A percentile compares a stretch with the other conserved stretches of the same genome.
These are phyloP conservation scores for Ustilago hordei DNA, from an alignment of 1,284 basidiomycete genomes.

Conservation along the genomic window DNA sequence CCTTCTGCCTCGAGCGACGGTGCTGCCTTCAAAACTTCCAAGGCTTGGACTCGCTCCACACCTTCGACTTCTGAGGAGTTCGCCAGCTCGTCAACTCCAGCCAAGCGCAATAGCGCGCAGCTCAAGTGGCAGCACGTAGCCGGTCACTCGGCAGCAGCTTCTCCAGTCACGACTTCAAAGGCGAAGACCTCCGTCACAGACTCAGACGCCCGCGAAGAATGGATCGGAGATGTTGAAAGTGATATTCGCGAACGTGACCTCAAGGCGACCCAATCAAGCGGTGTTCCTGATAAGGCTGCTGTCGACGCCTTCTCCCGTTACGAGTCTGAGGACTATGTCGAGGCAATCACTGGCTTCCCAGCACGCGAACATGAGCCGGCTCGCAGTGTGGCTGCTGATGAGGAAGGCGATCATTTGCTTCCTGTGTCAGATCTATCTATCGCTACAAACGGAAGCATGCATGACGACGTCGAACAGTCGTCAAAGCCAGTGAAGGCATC, in stretches of 20 bases:
- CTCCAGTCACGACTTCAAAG: background rate
- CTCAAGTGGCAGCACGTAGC: constrained; percentile 41
- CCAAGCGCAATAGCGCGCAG: constrained; percentile 18
- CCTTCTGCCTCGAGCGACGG: constrained; percentile 12
- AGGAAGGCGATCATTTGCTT: constrained; percentile 28
- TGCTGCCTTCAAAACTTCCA: constrained; percentile 6
- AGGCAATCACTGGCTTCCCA: constrained; percentile 1
- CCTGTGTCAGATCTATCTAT: constrained; percentile 46
- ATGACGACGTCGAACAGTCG: constrained; percentile 8
- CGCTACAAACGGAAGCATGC: constrained; percentile 30
- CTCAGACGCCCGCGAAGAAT: constrained; percentile 26
- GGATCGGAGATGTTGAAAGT: constrained; percentile 42
- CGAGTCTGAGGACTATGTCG: constrained; percentile 18
- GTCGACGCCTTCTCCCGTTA: constrained; percentile 21
- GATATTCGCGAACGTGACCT: constrained; percentile 41
- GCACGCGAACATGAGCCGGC: background rate
- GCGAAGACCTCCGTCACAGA: background rate
- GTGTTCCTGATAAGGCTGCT: constrained; percentile 19
- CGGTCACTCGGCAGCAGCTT: constrained; percentile 15
- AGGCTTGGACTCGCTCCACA: constrained; percentile 9
- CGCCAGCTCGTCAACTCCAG: background rate
- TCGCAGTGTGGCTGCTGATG: background rate
- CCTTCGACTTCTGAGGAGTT: background rate
- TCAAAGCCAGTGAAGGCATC: background rate
- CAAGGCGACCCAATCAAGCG: constrained; percentile 8